Conservation (phyloP, 805 yeast species). For the Sugiyamaella qingdaonensis region DNA sequence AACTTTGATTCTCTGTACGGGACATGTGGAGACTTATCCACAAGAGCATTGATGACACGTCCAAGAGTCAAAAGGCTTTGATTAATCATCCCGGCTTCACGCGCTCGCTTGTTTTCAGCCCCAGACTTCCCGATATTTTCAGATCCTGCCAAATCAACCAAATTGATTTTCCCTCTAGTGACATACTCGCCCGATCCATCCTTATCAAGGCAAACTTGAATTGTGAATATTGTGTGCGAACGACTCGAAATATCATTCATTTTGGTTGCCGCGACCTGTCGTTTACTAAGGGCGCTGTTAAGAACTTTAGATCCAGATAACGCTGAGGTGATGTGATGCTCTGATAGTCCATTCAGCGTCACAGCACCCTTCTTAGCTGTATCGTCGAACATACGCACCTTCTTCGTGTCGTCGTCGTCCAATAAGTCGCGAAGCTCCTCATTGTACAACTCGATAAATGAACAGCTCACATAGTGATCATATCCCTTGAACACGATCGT, state of each 20-base stretch:
- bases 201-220: slow-evolving; percentile 48
- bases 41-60: slow-evolving; percentile 74
- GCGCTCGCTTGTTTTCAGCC: slow-evolving; percentile 77
- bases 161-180: slow-evolving; percentile 51
- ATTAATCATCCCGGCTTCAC: slow-evolving; percentile 91
- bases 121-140: slow-evolving; percentile 88
- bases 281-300: slow-evolving; percentile 52
- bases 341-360: slow-evolving; percentile 55
- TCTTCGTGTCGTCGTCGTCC: slow-evolving; percentile 39
- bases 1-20: slow-evolving; percentile 85
- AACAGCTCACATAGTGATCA: slow-evolving; percentile 68
- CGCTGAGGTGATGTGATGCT: slow-evolving; percentile 45
- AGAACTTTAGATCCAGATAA: slow-evolving; percentile 50
- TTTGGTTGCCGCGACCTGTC: slow-evolving; percentile 75
- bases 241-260: slow-evolving; percentile 74
- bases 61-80: slow-evolving; percentile 85
- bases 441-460: slow-evolving; percentile 81
- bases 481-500: slow-evolving; percentile 37
- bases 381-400: slow-evolving; percentile 54
- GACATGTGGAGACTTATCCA: slow-evolving; percentile 61
- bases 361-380: slow-evolving; percentile 37
- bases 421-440: slow-evolving; percentile 78
- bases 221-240: slow-evolving; percentile 70
- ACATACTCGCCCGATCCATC: slow-evolving; percentile 53
- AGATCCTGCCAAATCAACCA: slow-evolving; percentile 94